phyloP scores from a whole-genome alignment of 176 grass and related monocot species.

The Tillandsia leiboldiana region DNA sequence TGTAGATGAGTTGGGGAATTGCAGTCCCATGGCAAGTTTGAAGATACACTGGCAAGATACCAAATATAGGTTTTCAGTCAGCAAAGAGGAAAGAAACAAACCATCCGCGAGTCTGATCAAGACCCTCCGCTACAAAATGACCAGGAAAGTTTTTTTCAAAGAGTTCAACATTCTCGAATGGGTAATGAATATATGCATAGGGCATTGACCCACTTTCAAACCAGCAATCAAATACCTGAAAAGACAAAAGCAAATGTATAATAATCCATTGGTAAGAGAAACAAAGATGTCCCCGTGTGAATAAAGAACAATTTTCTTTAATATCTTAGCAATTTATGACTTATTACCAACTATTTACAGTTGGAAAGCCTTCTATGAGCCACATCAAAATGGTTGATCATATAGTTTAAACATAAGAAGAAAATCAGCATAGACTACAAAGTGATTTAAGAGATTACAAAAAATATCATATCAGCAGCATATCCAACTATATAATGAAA shows the following conservation, averaged over 20 bases:
- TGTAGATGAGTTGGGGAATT: no score
- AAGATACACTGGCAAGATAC: not conserved
- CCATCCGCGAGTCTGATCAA: constrained; percentile 99
- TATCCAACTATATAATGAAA: not conserved
- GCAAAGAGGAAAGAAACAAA: constrained; percentile 28
- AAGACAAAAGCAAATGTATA: not conserved
- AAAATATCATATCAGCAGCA: not conserved
- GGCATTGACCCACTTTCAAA: constrained; percentile 99
- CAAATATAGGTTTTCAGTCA: not conserved
- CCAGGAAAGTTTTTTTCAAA: constrained; percentile 98
- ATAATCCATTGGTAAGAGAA: not conserved
- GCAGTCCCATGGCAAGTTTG: no score
- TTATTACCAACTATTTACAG: not conserved
- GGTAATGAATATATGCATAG: constrained; percentile 98
- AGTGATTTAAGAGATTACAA: not conserved
- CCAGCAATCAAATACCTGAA: constrained; percentile 99
- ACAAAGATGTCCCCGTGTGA: constrained; percentile 7
- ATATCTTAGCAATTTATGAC: constrained; percentile 4
- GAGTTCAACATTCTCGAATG: constrained; percentile 91
- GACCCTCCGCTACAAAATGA: constrained; percentile 93
- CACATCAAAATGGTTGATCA: no score
- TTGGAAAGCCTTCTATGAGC: no score
- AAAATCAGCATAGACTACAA: no score
- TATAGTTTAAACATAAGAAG: no score
- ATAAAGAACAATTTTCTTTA: constrained; percentile 14